Evolutionary conservation across 2,329 filamentous ascomycete species (phyloP).

Genomic region (Ophiostoma perfectum): DNA sequence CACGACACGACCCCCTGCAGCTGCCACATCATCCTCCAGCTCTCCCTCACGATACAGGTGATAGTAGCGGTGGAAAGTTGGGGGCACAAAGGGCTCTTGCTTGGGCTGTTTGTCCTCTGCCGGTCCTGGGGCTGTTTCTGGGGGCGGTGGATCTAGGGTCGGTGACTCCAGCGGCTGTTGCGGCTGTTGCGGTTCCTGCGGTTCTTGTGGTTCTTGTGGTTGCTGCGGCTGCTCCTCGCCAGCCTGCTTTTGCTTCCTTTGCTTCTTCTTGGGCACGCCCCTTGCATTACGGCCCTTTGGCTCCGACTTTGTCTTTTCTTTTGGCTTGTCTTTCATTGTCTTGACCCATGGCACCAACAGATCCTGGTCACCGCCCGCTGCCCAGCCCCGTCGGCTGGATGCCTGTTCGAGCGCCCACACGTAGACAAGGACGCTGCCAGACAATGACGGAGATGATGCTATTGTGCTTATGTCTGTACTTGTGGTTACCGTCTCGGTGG

Average conservation of each 20-base stretch:
- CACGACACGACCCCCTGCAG: constrained; percentile 69
- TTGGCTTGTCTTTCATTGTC: constrained; percentile 23
- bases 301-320: neutral
- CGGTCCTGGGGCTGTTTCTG: neutral
- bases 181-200: neutral
- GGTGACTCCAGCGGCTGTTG: neutral
- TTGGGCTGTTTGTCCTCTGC: neutral
- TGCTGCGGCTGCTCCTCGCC: neutral
- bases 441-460: neutral
- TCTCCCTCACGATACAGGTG: constrained; percentile 86
- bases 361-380: constrained; percentile 77
- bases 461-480: neutral
- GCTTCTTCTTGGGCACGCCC: constrained; percentile 7
- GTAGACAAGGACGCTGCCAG: constrained; percentile 72
- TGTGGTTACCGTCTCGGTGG: neutral
- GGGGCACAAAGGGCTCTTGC: constrained; percentile 32
- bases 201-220: neutral
- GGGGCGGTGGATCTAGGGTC: constrained; percentile 8
- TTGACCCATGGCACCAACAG: constrained; percentile 90
- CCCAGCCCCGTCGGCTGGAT: constrained; percentile 80
- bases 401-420: constrained; percentile 96
- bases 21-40: constrained; percentile 69
- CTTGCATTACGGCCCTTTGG: neutral
- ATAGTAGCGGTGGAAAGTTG: constrained; percentile 84
- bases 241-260: neutral